Evolutionary conservation across 1,284 basidiomycete species (phyloP).

Genomic region (Meira miltonrushii): DNA sequence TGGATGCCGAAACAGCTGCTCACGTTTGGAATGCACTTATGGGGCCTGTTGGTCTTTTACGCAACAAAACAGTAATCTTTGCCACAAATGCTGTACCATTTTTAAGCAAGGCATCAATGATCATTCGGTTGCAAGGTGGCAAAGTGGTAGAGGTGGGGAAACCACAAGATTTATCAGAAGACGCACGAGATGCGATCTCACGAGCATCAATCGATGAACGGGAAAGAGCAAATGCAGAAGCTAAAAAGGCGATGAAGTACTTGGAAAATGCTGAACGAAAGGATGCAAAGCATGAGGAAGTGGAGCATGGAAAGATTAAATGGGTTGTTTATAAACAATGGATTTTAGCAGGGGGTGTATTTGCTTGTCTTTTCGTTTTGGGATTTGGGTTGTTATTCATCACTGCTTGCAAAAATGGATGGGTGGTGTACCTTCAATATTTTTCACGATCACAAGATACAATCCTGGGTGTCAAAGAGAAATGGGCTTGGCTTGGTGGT

Average conservation of each 20-base stretch:
- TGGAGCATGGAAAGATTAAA: slow-evolving; percentile 22
- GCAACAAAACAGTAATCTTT: slow-evolving; percentile 30
- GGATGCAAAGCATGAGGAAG: slow-evolving; percentile 21
- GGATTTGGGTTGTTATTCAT: not conserved
- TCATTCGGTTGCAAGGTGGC: slow-evolving; percentile 29
- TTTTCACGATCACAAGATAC: slow-evolving; percentile 21
- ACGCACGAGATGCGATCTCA: slow-evolving; percentile 30
- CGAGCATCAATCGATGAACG: slow-evolving; percentile 18
- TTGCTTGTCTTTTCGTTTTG: not conserved
- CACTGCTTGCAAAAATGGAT: not conserved
- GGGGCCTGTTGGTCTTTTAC: slow-evolving; percentile 22
- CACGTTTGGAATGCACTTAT: slow-evolving; percentile 29
- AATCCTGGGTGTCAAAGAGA: not conserved
- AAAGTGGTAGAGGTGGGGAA: slow-evolving; percentile 29
- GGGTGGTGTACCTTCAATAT: slow-evolving; percentile 14
- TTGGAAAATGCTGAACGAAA: slow-evolving; percentile 13
- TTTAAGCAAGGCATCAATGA: slow-evolving; percentile 18
- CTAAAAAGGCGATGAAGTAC: not conserved
- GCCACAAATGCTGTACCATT: slow-evolving; percentile 38
- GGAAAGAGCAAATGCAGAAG: slow-evolving; percentile 6
- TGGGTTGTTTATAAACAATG: slow-evolving; percentile 20
- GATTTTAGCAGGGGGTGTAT: slow-evolving; percentile 13
- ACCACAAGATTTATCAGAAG: slow-evolving; percentile 27
- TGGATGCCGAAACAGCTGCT: slow-evolving; percentile 18
- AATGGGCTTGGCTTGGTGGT: slow-evolving; percentile 8